These are phyloP conservation scores for Voacanga thouarsii DNA, from an alignment of 257 asterid genomes.

Conservation along the genomic window DNA sequence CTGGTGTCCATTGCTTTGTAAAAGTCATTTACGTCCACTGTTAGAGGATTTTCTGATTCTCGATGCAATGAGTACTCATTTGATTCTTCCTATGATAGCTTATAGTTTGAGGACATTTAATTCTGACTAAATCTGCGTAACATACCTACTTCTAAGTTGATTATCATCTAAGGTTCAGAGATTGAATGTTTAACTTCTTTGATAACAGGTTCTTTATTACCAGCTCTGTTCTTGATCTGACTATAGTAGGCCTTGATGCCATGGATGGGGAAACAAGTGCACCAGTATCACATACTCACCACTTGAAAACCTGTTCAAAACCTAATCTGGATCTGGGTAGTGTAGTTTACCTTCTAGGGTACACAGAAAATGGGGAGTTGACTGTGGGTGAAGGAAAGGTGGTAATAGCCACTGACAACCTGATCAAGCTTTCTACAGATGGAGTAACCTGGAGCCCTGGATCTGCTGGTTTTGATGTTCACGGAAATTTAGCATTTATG, in stretches of 20 bases:
- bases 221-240: conserved; percentile 92
- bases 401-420: conserved; percentile 93
- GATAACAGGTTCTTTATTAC: conserved; percentile 86
- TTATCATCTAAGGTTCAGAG: background rate
- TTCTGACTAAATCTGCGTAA: background rate
- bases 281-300: conserved; percentile 60
- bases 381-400: conserved; percentile 91
- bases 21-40: background rate
- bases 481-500: conserved; percentile 96
- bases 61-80: background rate
- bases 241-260: conserved; percentile 90
- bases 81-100: background rate
- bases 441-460: conserved; percentile 92
- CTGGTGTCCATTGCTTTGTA: background rate
- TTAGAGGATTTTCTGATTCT: background rate
- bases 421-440: conserved; percentile 80
- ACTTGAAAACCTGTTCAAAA: conserved; percentile 70
- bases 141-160: background rate
- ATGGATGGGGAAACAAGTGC: conserved; percentile 71
- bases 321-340: conserved; percentile 82
- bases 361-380: conserved; percentile 65
- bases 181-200: conserved; percentile 10
- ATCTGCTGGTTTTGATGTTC: conserved; percentile 87
- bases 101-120: background rate
- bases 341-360: conserved; percentile 71